These are phyloP conservation scores for Hymenoscyphus albidus DNA, from an alignment of 2,329 filamentous ascomycete species.

Conservation along the genomic window DNA sequence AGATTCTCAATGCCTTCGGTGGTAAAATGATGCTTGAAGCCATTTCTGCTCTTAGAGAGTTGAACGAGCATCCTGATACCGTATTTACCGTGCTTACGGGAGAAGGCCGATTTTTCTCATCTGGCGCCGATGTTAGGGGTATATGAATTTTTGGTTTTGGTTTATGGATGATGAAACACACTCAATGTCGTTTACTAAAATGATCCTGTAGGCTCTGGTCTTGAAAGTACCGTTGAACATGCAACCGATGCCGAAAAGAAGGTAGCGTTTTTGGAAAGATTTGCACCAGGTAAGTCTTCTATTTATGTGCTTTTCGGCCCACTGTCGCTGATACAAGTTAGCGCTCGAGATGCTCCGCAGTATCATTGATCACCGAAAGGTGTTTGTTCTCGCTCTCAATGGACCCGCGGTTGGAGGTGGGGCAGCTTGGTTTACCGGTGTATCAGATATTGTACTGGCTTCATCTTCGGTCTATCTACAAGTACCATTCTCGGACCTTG, in stretches of 20 bases:
- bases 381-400: constrained; percentile 48
- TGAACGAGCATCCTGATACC: constrained; percentile 46
- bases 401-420: constrained; percentile 48
- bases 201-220: constrained; percentile 11
- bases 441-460: constrained; percentile 47
- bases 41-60: constrained; percentile 41
- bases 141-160: constrained; percentile 6
- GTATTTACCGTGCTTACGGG: constrained; percentile 49
- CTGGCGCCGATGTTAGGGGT: constrained; percentile 46
- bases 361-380: constrained; percentile 48
- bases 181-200: background rate
- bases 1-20: constrained; percentile 46
- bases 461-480: constrained; percentile 43
- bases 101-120: constrained; percentile 47
- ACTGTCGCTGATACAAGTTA: constrained; percentile 11
- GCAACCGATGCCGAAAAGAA: constrained; percentile 29
- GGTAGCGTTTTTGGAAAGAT: constrained; percentile 23
- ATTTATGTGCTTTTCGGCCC: background rate
- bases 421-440: constrained; percentile 47
- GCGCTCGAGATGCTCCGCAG: constrained; percentile 40
- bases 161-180: background rate
- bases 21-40: constrained; percentile 43
- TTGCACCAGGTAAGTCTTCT: constrained; percentile 18
- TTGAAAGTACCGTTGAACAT: constrained; percentile 15
- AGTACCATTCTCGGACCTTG: constrained; percentile 46